Evolutionary conservation across 345 rosid species (phyloP).

Genomic region (Arabidopsis suecica): DNA sequence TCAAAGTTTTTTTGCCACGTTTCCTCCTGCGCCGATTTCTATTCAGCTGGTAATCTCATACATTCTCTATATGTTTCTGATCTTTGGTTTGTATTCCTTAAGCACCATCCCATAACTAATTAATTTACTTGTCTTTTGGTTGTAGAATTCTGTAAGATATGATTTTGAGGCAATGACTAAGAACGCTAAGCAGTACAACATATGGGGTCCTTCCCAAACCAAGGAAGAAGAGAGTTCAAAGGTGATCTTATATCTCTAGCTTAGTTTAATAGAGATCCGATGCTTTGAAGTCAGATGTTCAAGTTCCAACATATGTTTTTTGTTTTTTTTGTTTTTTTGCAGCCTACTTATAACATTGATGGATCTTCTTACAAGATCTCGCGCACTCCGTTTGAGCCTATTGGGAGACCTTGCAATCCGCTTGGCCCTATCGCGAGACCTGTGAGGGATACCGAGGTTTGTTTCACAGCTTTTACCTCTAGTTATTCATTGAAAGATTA

Average conservation of each 20-base stretch:
- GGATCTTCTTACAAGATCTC: constrained; percentile 57
- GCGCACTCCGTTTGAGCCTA: constrained; percentile 47
- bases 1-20: constrained; percentile 22
- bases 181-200: constrained; percentile 53
- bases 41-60: neutral
- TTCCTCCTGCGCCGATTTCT: constrained; percentile 2
- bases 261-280: neutral
- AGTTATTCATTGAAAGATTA: neutral
- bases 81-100: constrained; percentile 21
- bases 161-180: constrained; percentile 58
- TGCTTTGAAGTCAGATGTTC: neutral
- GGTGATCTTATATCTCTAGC: neutral
- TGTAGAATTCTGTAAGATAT: constrained; percentile 47
- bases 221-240: constrained; percentile 17
- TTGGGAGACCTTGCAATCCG: constrained; percentile 42
- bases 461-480: neutral
- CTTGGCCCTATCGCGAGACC: constrained; percentile 46
- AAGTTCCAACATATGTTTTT: neutral
- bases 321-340: neutral
- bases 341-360: constrained; percentile 53
- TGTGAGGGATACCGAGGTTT: constrained; percentile 49
- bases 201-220: constrained; percentile 49
- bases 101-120: neutral
- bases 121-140: constrained; percentile 25
- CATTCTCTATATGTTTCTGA: neutral